Evolutionary conservation across 2,329 filamentous ascomycete genomes (phyloP).

Genomic region (Helotiales sp.): DNA sequence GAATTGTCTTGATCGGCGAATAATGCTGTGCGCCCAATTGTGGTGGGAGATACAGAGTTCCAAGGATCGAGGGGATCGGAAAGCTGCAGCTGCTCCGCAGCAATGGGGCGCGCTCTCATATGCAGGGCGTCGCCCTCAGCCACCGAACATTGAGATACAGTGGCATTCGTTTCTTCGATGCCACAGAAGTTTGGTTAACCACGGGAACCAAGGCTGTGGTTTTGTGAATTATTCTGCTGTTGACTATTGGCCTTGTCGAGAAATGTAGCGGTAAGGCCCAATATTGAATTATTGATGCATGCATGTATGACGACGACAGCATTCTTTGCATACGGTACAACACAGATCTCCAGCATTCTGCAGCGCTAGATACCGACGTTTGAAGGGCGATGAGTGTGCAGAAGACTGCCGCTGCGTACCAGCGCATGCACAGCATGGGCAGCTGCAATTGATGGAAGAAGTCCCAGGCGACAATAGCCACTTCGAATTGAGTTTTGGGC

Average conservation of each 20-base stretch:
- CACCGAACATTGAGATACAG: background rate
- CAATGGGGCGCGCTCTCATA: background rate
- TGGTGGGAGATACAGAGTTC: background rate
- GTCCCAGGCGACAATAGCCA: background rate
- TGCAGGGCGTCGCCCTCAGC: background rate
- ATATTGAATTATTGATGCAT: background rate
- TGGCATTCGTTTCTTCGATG: background rate
- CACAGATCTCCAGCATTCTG: background rate
- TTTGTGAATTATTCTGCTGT: background rate
- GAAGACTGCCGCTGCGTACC: background rate
- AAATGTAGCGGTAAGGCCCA: conserved; percentile 3
- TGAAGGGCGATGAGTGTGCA: background rate
- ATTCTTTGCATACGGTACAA: conserved; percentile 2
- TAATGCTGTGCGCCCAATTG: background rate
- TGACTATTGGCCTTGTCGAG: background rate
- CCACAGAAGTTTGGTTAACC: background rate
- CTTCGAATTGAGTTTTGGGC: background rate
- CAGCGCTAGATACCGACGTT: background rate
- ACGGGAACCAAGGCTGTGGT: background rate
- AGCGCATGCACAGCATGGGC: background rate
- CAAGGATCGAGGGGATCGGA: background rate
- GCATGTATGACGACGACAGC: conserved; percentile 7
- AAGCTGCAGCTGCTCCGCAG: background rate
- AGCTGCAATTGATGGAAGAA: background rate
- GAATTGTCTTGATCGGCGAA: background rate